Base-by-base conservation (phyloP, 2,329 filamentous ascomycete genomes). In the Fusarium chlamydosporum region DNA sequence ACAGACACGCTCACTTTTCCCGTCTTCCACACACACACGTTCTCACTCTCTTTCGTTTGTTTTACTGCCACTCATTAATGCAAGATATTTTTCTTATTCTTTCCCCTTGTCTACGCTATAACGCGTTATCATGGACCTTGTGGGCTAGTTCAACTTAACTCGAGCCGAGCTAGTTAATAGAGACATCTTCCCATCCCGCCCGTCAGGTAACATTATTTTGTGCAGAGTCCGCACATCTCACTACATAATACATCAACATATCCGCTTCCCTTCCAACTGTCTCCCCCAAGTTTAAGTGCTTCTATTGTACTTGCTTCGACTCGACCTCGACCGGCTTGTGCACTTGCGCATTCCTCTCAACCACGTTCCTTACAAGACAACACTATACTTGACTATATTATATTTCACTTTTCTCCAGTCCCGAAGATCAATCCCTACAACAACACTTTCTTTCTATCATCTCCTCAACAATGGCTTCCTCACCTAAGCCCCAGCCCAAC, bases 401-500 rank as follows among this genome's bases (percentile, higher is more conserved):
- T 52, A 40, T 23, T 42, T 64, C 38, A 42, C 43, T 35, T 47
- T 26, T 23, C 18, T 27, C 40, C 10, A 42, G 8, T 45, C 26
- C 18, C 26, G n/a, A 33, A 42, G 20, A 43, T 40, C 27, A 29
- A 56, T 35, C n/a, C 23, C 18, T 53, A 34, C 27, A 5, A 34
- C 27, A 5, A 29, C 15, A 10, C 5, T 47, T 23, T 53, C 40
- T 23, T 45, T 27, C 37, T 11, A 47, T 34, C 15, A 29, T 15
- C 18, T 5, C 15, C 23, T 27, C 42, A 46, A 50, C 51, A 56
- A 74, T 74, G 72, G 74, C 72, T 8, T 69, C 56, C 23, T 52
- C 68, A 11, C 46, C 52, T 27, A 71, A 76, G 46, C 76, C 79
- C 18, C 64, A 72, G 61, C 66, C 75, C 26, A 72, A 76, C n/a